A percentile compares a stretch with the other conserved stretches of the same genome.
Conservation (phyloP, 192 early-diverging fungal species). For the Gigaspora rosea region DNA sequence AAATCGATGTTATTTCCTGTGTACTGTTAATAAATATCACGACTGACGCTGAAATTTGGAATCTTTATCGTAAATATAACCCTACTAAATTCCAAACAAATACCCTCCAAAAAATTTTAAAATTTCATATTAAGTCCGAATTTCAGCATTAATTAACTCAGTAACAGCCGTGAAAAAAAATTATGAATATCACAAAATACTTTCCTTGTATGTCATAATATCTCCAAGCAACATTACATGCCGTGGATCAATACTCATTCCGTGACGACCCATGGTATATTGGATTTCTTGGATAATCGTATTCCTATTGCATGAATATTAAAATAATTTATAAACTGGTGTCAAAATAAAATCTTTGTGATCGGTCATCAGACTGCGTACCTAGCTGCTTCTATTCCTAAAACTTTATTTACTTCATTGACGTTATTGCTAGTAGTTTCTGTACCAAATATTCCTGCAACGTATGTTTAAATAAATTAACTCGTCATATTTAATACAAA, state of each 20-base stretch:
- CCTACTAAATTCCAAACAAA: too few relatives aligned
- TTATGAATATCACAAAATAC: conserved; percentile 22
- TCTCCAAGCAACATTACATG: conserved; percentile 97
- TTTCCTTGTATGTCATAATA: conserved; percentile 94
- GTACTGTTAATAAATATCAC: background rate
- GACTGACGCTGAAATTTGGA: too few relatives aligned
- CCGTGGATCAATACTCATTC: conserved; percentile 92
- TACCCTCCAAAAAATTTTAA: too few relatives aligned
- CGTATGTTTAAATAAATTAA: background rate
- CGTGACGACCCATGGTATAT: conserved; percentile 82
- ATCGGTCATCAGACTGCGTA: conserved; percentile 27
- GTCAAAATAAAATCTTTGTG: too few relatives aligned
- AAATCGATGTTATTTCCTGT: background rate
- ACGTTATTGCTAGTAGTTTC: conserved; percentile 87
- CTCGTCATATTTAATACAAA: background rate
- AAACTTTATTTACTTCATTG: conserved; percentile 84
- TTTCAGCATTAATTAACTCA: too few relatives aligned
- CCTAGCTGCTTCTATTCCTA: conserved; percentile 97
- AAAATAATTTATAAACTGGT: too few relatives aligned
- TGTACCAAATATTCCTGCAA: conserved; percentile 62
- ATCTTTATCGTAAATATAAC: too few relatives aligned
- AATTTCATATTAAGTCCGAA: too few relatives aligned
- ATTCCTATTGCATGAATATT: conserved; percentile 40
- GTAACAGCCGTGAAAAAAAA: too few relatives aligned
- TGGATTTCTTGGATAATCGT: conserved; percentile 91